Evolutionary conservation across 1,284 basidiomycete genomes (phyloP), one percentile per base, ranked within the genome.

Genomic region (Thelephora terrestris): DNA sequence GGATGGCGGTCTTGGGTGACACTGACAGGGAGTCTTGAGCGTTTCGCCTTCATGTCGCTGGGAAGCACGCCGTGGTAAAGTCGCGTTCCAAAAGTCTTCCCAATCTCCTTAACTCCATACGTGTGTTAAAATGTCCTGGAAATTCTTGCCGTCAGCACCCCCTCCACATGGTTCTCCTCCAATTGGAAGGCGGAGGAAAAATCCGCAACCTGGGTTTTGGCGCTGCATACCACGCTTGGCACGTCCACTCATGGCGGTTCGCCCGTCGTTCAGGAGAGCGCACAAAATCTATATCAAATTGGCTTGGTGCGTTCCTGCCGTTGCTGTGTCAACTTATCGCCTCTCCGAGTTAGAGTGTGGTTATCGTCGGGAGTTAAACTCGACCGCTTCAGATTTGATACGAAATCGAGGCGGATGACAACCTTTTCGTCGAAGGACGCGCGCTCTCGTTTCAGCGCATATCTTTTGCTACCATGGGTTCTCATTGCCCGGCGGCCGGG

Each of bases 371-470:
- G 79, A 69, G 78, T 82, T n/a, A 76, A 82, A 5, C 79, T 83
- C 52, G 80, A n/a, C n/a, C n/a, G 81, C 55, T 83, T 83, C 57
- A 79, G 3, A 80, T 85, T 47, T 80, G 79, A 0, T 82, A n/a
- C n/a, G n/a, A n/a, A n/a, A n/a, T n/a, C n/a, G n/a, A n/a, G n/a
- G n/a, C n/a, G n/a, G n/a, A n/a, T n/a, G n/a, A n/a, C n/a, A n/a
- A n/a, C n/a, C n/a, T n/a, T n/a, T n/a, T 9, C 25, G 9, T 27
- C 25, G 25, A 5, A 4, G 25, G 9, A 27, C 5, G 25, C 9
- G 25, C 5, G 25, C 5, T 32, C 14, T 32, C 4, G 14, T 10
- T 12, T 12, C 29, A 10, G 9, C 29, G 14, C 29, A 12, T 32
- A 32, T 32, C 12, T n/a, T n/a, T n/a, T n/a, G n/a, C n/a, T n/a